These are phyloP conservation scores for Lentinula edodes DNA, from an alignment of 768 basidiomycete genomes.

Conservation along the genomic window DNA sequence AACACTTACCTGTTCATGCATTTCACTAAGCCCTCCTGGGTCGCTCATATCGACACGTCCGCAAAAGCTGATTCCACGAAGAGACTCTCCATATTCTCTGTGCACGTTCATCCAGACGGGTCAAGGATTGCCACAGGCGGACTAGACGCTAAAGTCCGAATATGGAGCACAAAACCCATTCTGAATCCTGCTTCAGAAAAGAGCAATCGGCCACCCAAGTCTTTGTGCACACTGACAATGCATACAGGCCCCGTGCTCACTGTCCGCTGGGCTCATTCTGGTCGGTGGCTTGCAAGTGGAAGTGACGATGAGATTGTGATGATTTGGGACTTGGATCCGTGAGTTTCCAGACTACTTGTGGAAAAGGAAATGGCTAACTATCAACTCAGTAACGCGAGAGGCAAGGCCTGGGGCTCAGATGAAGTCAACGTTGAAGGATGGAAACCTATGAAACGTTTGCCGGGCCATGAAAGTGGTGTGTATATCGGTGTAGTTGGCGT, in stretches of 20 bases:
- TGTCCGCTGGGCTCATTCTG: conserved; percentile 91
- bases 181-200: conserved; percentile 65
- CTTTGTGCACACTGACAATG: conserved; percentile 85
- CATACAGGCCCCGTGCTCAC: conserved; percentile 92
- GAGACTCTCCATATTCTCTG: conserved; percentile 81
- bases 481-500: conserved; percentile 5
- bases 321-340: conserved; percentile 98
- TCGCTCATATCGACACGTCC: conserved; percentile 66
- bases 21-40: conserved; percentile 88
- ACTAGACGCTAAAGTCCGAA: conserved; percentile 90
- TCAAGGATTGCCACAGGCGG: conserved; percentile 97
- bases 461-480: conserved; percentile 92
- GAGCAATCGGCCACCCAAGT: conserved; percentile 73
- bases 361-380: conserved; percentile 3
- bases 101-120: conserved; percentile 93
- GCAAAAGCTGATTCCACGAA: conserved; percentile 65
- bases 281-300: conserved; percentile 91
- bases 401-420: conserved; percentile 90
- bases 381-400: conserved; percentile 59
- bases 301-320: conserved; percentile 94
- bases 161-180: conserved; percentile 97
- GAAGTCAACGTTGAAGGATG: conserved; percentile 97
- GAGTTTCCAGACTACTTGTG: conserved; percentile 24
- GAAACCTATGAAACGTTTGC: conserved; percentile 89
- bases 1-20: conserved; percentile 41